phyloP scores from a whole-genome alignment of 2,329 filamentous ascomycete species.

The Colletotrichum horii region DNA sequence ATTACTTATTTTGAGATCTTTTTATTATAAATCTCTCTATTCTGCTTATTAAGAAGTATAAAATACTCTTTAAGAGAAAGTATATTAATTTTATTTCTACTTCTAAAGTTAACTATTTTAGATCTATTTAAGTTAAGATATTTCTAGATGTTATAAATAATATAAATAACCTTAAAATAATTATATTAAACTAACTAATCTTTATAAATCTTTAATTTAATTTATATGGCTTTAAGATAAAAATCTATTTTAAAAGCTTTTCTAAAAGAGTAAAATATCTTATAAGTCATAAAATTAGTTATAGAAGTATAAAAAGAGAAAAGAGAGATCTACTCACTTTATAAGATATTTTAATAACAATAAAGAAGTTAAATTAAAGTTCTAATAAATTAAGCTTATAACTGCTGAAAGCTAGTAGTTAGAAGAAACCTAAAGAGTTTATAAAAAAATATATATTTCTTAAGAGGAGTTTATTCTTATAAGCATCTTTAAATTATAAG shows the following conservation, averaged over 20 bases:
- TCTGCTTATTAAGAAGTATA: too few relatives aligned
- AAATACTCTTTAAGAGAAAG: not conserved
- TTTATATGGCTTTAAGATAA: too few relatives aligned
- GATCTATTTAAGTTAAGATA: fast-evolving
- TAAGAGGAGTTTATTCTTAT: too few relatives aligned
- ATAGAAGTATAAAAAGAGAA: not conserved
- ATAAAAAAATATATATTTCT: not conserved
- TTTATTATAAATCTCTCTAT: too few relatives aligned
- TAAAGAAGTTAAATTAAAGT: not conserved
- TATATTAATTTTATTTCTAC: not conserved
- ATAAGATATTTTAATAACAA: not conserved
- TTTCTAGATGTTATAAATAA: not conserved
- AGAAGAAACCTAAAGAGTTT: not conserved
- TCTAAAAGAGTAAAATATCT: not conserved
- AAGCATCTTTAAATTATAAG: not conserved
- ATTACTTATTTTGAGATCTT: fast-evolving
- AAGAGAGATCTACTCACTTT: not conserved
- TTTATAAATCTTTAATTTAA: too few relatives aligned
- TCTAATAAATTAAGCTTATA: not conserved
- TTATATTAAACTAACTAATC: not conserved
- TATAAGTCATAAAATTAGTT: not conserved
- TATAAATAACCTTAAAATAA: not conserved
- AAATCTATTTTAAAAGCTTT: too few relatives aligned
- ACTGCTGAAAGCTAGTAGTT: not conserved
- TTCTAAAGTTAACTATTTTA: not conserved